Conservation (phyloP, 768 basidiomycete genomes). For the Lactarius psammicola region DNA sequence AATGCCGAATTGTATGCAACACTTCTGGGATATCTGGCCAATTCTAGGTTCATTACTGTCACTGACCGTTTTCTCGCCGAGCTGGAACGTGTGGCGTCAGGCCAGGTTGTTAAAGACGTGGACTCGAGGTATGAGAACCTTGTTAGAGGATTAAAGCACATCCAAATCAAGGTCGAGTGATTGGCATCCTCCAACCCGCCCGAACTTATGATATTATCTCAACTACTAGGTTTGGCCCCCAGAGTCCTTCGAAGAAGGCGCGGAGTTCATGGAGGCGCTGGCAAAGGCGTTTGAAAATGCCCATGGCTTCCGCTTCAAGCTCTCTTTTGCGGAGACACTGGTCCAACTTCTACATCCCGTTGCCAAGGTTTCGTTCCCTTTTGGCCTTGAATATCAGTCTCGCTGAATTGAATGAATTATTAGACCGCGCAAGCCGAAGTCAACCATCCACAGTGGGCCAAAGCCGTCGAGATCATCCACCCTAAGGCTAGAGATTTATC, state of each 20-base stretch:
- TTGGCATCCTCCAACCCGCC: not conserved
- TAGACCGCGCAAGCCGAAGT: slow-evolving; percentile 95
- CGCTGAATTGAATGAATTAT: not conserved
- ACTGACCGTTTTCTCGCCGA: slow-evolving; percentile 87
- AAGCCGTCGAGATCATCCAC: slow-evolving; percentile 81
- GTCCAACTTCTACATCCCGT: slow-evolving; percentile 80
- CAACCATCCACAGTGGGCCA: slow-evolving; percentile 92
- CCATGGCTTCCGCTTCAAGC: slow-evolving; percentile 80
- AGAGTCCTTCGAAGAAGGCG: slow-evolving; percentile 88
- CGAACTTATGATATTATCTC: slow-evolving; percentile 8
- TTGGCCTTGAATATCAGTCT: not conserved
- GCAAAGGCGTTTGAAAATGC: slow-evolving; percentile 81
- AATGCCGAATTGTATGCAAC: slow-evolving; percentile 83
- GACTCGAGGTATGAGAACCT: slow-evolving; percentile 85
- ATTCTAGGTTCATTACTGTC: slow-evolving; percentile 86
- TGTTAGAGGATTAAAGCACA: slow-evolving; percentile 73
- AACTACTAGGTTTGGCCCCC: slow-evolving; percentile 83
- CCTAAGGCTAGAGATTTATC: slow-evolving; percentile 84
- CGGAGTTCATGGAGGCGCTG: slow-evolving; percentile 84
- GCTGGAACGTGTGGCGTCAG: slow-evolving; percentile 68
- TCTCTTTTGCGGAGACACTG: slow-evolving; percentile 81
- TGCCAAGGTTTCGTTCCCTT: slow-evolving; percentile 58
- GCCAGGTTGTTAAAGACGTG: slow-evolving; percentile 73
- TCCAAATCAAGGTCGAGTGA: slow-evolving; percentile 69
- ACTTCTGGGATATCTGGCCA: slow-evolving; percentile 80